A percentile compares a stretch with the other conserved stretches of the same genome.
These are phyloP conservation scores for Scalesia atractyloides DNA, from an alignment of 129 eudicot genomes.

Conservation along the genomic window DNA sequence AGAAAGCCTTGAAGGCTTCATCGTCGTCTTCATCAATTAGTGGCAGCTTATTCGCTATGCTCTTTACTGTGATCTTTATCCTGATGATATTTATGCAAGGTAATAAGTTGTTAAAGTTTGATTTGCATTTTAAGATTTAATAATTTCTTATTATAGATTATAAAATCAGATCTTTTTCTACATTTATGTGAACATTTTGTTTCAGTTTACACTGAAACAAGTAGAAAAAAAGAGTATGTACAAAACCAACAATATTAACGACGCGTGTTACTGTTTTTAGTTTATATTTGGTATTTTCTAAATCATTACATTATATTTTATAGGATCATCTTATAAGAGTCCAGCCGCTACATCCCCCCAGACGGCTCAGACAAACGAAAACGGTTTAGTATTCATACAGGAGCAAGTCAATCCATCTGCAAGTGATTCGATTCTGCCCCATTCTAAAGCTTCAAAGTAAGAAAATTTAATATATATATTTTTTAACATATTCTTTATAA, in stretches of 20 bases:
- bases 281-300: background rate
- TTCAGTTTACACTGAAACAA: too few species aligned
- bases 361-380: constrained; percentile 40
- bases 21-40: constrained; percentile 44
- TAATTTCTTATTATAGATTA: background rate
- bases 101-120: constrained; percentile 7
- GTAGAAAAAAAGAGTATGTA: background rate
- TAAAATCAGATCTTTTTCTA: too few species aligned
- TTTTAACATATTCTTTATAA: background rate
- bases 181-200: too few species aligned
- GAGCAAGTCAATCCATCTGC: constrained; percentile 42
- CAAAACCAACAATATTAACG: background rate
- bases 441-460: constrained; percentile 53
- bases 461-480: background rate
- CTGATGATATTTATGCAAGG: constrained; percentile 70
- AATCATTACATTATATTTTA: constrained; percentile 5
- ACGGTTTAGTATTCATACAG: constrained; percentile 35
- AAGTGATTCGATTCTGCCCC: constrained; percentile 28
- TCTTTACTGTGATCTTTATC: constrained; percentile 59
- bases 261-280: background rate
- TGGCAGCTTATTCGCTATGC: constrained; percentile 66
- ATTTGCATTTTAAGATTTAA: background rate
- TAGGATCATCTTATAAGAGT: constrained; percentile 48
- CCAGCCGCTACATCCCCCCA: constrained; percentile 39
- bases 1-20: constrained; percentile 61